These are phyloP conservation scores for Umbelopsis isabellina DNA, from an alignment of 192 early-diverging fungal species.

Conservation along the genomic window DNA sequence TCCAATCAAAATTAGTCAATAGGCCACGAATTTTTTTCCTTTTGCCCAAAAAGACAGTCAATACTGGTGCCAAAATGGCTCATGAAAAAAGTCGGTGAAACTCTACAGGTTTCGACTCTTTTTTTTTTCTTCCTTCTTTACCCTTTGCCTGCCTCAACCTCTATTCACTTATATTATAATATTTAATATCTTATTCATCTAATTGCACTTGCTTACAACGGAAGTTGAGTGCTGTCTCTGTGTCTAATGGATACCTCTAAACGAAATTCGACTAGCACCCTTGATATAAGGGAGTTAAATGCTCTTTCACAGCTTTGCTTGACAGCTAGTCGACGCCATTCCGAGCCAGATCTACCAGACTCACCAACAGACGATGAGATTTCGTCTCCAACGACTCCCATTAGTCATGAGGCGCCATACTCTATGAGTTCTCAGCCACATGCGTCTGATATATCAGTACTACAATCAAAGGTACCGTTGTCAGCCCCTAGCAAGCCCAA, in stretches of 20 bases:
- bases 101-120: too few species aligned
- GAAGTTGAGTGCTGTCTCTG: neutral
- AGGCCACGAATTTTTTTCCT: too few species aligned
- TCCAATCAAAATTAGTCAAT: too few species aligned
- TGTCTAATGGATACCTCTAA: constrained; percentile 3
- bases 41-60: too few species aligned
- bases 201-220: neutral
- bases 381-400: neutral
- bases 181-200: neutral
- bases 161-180: too few species aligned
- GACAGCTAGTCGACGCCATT: constrained; percentile 20
- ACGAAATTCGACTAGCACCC: neutral
- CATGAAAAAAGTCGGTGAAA: too few species aligned
- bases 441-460: neutral
- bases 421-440: neutral
- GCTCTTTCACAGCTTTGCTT: constrained; percentile 10
- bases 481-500: neutral
- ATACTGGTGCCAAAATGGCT: too few species aligned
- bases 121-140: too few species aligned
- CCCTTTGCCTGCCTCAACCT: too few species aligned
- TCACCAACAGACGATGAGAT: constrained; percentile 15
- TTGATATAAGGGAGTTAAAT: neutral
- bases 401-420: neutral
- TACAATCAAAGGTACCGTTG: neutral
- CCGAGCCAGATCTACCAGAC: neutral